Conservation (phyloP, 2,329 filamentous ascomycete species). For the Alternaria tenuissima region DNA sequence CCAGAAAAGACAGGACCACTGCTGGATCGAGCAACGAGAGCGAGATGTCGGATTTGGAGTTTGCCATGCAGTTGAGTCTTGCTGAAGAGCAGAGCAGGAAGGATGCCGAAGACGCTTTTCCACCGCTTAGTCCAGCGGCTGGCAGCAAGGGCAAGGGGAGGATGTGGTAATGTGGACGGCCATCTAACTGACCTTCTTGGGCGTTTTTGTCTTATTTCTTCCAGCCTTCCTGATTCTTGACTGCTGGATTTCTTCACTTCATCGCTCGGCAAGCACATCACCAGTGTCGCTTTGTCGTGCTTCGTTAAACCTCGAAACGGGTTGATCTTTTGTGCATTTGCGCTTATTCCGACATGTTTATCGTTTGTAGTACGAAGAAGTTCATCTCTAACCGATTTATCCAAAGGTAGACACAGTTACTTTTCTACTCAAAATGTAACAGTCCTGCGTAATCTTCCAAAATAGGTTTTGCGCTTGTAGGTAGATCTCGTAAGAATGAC, state of each 20-base stretch:
- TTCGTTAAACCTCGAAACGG: neutral
- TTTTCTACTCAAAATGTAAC: too few relatives aligned
- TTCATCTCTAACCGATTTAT: too few relatives aligned
- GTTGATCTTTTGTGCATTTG: neutral
- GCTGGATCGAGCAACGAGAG: conserved; percentile 49
- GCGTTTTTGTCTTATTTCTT: neutral
- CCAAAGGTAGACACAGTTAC: too few relatives aligned
- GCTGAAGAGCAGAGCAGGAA: conserved; percentile 64
- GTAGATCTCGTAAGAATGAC: too few relatives aligned
- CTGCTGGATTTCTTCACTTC: neutral
- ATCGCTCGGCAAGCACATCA: neutral
- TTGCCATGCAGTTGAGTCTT: conserved; percentile 68
- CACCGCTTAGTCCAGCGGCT: conserved; percentile 37
- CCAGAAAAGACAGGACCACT: conserved; percentile 36
- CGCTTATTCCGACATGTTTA: neutral
- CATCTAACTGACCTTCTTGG: neutral
- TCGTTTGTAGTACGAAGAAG: neutral
- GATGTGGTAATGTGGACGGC: conserved; percentile 22
- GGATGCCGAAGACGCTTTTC: conserved; percentile 39
- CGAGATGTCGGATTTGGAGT: conserved; percentile 67
- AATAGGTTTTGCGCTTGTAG: too few relatives aligned
- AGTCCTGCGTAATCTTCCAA: too few relatives aligned
- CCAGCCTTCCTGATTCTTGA: neutral
- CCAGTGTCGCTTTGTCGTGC: neutral
- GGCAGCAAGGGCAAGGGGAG: conserved; percentile 41